A percentile compares a stretch with the other conserved stretches of the same genome.
Evolutionary conservation across 805 yeast genomes (phyloP).

Genomic region (Hanseniaspora occidentalis): DNA sequence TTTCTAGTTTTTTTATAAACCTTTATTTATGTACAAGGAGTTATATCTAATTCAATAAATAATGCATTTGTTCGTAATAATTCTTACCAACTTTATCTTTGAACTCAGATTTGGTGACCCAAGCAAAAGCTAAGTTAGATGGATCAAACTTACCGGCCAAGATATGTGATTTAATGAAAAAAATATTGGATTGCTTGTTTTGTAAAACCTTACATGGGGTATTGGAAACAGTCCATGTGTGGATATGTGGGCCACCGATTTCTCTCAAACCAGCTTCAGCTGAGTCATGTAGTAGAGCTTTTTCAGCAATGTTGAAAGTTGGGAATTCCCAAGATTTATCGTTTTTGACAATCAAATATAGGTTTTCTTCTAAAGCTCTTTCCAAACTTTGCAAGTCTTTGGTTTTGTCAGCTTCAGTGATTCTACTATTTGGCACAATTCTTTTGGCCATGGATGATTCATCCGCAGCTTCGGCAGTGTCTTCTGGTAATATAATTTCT

Average conservation of each 20-base stretch:
- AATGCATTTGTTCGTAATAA: constrained; percentile 44
- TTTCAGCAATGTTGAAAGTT: constrained; percentile 36
- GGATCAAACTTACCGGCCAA: constrained; percentile 64
- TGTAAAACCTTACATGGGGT: constrained; percentile 69
- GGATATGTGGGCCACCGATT: constrained; percentile 63
- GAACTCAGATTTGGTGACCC: constrained; percentile 81
- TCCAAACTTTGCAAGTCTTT: constrained; percentile 60
- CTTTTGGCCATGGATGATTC: constrained; percentile 37
- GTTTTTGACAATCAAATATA: constrained; percentile 58
- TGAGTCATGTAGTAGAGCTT: constrained; percentile 43
- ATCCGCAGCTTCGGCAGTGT: constrained; percentile 32
- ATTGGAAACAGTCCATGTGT: constrained; percentile 84
- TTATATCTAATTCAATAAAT: constrained; percentile 24
- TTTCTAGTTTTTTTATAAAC: constrained; percentile 7
- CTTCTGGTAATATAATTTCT: constrained; percentile 60
- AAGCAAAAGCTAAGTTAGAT: constrained; percentile 42
- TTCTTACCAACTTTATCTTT: constrained; percentile 34
- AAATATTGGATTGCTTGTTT: constrained; percentile 32
- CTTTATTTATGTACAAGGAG: constrained; percentile 1
- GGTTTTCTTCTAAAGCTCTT: constrained; percentile 64
- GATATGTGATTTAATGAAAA: constrained; percentile 75
- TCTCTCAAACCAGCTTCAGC: constrained; percentile 65
- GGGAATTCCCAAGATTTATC: constrained; percentile 64
- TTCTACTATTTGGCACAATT: constrained; percentile 56
- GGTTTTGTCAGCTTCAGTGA: constrained; percentile 60